Conservation (phyloP, 2,329 filamentous ascomycete species). For the Fusarium sp. region DNA sequence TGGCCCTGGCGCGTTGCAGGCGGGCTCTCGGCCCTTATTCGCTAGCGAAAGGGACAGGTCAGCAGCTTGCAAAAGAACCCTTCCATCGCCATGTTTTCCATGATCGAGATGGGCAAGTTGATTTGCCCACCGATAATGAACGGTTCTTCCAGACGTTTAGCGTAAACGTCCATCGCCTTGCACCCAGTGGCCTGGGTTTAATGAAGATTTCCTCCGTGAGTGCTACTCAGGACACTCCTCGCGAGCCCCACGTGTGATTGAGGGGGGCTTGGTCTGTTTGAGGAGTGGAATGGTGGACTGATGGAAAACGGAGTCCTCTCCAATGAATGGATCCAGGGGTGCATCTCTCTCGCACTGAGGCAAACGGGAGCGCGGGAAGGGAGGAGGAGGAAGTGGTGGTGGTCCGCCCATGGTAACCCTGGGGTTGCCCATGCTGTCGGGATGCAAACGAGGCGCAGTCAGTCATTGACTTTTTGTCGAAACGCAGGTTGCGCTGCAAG, state of each 20-base stretch:
- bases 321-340: slow-evolving; percentile 15
- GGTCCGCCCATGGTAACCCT: slow-evolving; percentile 32
- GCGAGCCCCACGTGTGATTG: slow-evolving; percentile 28
- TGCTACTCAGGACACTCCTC: slow-evolving; percentile 21
- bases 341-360: slow-evolving; percentile 5
- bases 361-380: slow-evolving; percentile 20
- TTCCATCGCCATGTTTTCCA: not conserved
- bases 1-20: slow-evolving; percentile 19
- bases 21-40: slow-evolving; percentile 14
- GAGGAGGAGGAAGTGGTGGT: slow-evolving; percentile 26
- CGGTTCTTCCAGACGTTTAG: not conserved
- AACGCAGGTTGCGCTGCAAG: not conserved
- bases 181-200: slow-evolving; percentile 12
- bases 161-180: not conserved
- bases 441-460: slow-evolving; percentile 29
- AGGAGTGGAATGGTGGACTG: slow-evolving; percentile 35
- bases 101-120: not conserved
- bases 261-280: slow-evolving; percentile 17
- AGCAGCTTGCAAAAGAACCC: slow-evolving; percentile 12
- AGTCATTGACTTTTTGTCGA: slow-evolving; percentile 14
- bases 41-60: slow-evolving; percentile 5
- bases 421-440: slow-evolving; percentile 31
- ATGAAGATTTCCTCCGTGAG: slow-evolving; percentile 19
- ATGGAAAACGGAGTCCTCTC: slow-evolving; percentile 21
- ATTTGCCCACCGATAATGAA: slow-evolving; percentile 2